Evolutionary conservation across 2,329 filamentous ascomycete species (phyloP), one percentile per base, ranked within the genome.

Genomic region (Macrophomina tecta): DNA sequence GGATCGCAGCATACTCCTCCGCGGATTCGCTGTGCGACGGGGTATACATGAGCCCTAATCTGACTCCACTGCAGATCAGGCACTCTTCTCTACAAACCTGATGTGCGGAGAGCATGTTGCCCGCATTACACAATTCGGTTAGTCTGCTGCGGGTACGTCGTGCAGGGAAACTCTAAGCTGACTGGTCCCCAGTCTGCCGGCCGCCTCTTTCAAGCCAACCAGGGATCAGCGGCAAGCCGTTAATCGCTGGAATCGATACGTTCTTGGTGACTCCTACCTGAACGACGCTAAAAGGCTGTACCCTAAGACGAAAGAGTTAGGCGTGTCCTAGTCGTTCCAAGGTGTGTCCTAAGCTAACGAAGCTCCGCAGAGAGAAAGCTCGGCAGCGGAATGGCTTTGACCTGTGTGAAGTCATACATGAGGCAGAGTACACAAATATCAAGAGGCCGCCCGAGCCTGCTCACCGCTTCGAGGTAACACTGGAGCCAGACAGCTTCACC

Each of bases 101-200:
- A 95, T 77, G 89, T 92, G 73, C 85, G 86, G 67, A 84, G 89
- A 66, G 91, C 93, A 69, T 99, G 95, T 74, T 99, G 95, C 77
- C 93, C 94, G 52, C 93, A 97, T 75, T 98, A 94, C 77, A 93
- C 91, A 0, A 89, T 95, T 64, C 88, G 81, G 82, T 83, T 71
- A 63, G 75, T 53, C 30, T 23, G 23, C 34, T 56, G 61, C 49
- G 23, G 5, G 32, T 53, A 12, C 23, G 61, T 64, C 23, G 28
- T 45, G 40, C 55, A 53, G 38, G 30, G 30, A 58, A 51, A 28
- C 58, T 38, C 36, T 55, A 60, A 49, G 40, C n/a, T 52, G 46
- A 52, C 61, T 42, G 36, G 36, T 40, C 48, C 32, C 9, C 67
- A 83, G 91, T 55, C 82, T 94, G 23, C 90, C 92, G 72, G 87